These are phyloP conservation scores for Zymoseptoria ardabiliae DNA, from an alignment of 2,329 filamentous ascomycete species.

Conservation along the genomic window DNA sequence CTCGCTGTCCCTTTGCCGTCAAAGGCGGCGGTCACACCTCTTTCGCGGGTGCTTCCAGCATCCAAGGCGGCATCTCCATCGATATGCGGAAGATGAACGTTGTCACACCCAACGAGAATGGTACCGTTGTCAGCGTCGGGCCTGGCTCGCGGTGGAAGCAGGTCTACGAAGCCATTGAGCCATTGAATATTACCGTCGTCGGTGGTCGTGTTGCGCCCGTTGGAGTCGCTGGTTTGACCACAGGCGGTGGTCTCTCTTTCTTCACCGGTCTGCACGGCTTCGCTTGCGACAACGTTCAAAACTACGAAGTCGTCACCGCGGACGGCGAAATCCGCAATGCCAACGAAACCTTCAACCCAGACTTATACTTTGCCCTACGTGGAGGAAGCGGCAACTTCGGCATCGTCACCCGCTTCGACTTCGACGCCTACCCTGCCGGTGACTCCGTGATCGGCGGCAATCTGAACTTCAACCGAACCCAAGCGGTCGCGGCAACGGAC, in stretches of 20 bases:
- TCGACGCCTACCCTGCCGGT: conserved; percentile 15
- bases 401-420: conserved; percentile 24
- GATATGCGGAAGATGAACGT: conserved; percentile 17
- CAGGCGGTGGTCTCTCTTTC: conserved; percentile 25
- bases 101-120: conserved; percentile 11
- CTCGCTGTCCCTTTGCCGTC: conserved; percentile 22
- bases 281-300: conserved; percentile 23
- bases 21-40: conserved; percentile 24
- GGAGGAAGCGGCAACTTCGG: conserved; percentile 26
- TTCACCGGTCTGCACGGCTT: conserved; percentile 23
- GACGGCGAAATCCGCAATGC: conserved; percentile 19
- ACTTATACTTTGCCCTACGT: conserved; percentile 22
- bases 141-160: conserved; percentile 15
- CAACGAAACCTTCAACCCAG: conserved; percentile 15
- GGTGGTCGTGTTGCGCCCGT: conserved; percentile 22
- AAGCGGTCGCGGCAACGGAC: neutral
- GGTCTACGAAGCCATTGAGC: conserved; percentile 16
- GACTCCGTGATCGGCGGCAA: conserved; percentile 14
- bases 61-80: conserved; percentile 22
- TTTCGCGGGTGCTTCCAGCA: conserved; percentile 20
- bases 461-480: conserved; percentile 7
- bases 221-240: conserved; percentile 24
- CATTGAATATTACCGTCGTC: conserved; percentile 13
- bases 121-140: conserved; percentile 5
- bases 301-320: conserved; percentile 24